Base-by-base conservation (phyloP, 768 basidiomycete genomes). In the Leccinum incarnatum region DNA sequence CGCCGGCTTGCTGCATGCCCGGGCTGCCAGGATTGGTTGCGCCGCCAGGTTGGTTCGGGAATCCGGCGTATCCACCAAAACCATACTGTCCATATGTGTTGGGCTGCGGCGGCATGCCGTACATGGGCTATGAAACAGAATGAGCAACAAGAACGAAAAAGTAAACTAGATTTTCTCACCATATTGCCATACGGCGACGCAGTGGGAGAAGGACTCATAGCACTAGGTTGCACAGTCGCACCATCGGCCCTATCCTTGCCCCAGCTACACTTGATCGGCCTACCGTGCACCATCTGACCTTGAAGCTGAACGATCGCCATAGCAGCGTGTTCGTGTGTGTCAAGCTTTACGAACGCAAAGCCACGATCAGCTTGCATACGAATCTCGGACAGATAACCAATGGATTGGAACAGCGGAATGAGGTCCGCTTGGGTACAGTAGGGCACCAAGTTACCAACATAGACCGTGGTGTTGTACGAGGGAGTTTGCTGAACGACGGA, bases 351-450 rank as follows among this genome's bases (percentile, higher is more conserved):
- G 70, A 98, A 98, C 2, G 97, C 96, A 73, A 98, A 99, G 48
- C 96, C 96, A 62, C 96, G 89, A 79, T 98, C 96, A 61, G 97
- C 88, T 75, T 98, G 97, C 94, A 99, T 96, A 59, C 97, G 89
- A 74, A 98, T 95, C 78, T 99, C 97, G 64, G 93, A 95, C 50
- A 98, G 87, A 75, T 98, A 98, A 53, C 96, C 96, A 74, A 97
- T 98, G 56, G 94, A 94, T 77, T 97, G 93, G 86, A 98, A 98
- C 60, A 98, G 80, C 12, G 96, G 96, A 68, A 98, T 95, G 59
- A 99, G 87, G 75, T 99, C 97, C 46, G 93, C 93, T 74, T 98
- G 96, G 25, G 95, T 95, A 69, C 91, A 91, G 77, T 94, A 98
- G 7, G 96, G 96, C 62, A 97, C 94, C 66, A 99, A 84, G 78